Percentiles rank a stretch among this genome's conserved stretches.
These are phyloP conservation scores for Cucurbitaria berberidis DNA, from an alignment of 2,329 filamentous ascomycete species.

Conservation along the genomic window DNA sequence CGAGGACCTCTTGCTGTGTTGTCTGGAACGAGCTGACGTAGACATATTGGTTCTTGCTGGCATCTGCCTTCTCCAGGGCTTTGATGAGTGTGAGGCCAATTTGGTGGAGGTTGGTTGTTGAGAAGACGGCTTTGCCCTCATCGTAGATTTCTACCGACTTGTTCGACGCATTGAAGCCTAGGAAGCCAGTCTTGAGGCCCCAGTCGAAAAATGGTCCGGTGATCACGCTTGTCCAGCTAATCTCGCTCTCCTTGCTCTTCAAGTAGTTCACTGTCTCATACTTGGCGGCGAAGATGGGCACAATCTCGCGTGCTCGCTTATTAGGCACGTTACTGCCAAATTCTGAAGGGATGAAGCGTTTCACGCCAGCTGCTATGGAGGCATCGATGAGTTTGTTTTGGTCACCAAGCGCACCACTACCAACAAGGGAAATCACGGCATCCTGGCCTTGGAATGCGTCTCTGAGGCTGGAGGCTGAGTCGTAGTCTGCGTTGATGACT, in stretches of 20 bases:
- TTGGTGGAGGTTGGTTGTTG: conserved; percentile 58
- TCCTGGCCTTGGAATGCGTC: conserved; percentile 63
- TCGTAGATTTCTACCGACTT: conserved; percentile 64
- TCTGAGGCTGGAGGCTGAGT: conserved; percentile 56
- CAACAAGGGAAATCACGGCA: conserved; percentile 60
- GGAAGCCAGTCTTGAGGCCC: conserved; percentile 57
- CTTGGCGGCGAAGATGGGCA: conserved; percentile 63
- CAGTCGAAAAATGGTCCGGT: conserved; percentile 66
- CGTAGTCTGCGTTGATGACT: conserved; percentile 58
- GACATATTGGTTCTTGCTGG: conserved; percentile 65
- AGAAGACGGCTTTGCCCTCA: conserved; percentile 60
- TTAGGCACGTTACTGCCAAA: conserved; percentile 56
- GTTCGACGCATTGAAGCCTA: conserved; percentile 59
- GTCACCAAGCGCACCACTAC: conserved; percentile 48
- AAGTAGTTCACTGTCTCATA: conserved; percentile 59
- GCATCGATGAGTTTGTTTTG: conserved; percentile 64
- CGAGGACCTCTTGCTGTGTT: conserved; percentile 64
- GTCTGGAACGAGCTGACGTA: conserved; percentile 64
- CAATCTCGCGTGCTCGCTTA: conserved; percentile 43
- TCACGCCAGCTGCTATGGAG: conserved; percentile 64
- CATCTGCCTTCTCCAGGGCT: conserved; percentile 56
- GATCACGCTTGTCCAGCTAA: conserved; percentile 61
- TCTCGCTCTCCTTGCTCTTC: conserved; percentile 52
- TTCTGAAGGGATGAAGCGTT: conserved; percentile 67
- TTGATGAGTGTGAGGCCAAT: conserved; percentile 61